These are phyloP conservation scores for Asclepias syriaca DNA, from an alignment of 257 asterid species.

Conservation along the genomic window DNA sequence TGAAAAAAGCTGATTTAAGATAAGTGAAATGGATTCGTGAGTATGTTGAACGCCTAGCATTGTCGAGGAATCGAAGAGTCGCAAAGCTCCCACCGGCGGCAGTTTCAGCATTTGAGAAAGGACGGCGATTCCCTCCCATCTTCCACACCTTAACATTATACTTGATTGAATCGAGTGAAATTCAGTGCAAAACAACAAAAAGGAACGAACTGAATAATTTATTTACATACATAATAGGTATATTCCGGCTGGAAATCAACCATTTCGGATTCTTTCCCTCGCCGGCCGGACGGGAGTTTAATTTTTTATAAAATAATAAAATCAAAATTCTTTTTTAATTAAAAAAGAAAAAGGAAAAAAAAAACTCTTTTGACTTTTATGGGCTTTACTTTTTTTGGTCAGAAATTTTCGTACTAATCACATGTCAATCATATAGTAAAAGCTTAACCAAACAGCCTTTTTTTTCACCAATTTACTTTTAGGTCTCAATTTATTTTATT, in stretches of 20 bases:
- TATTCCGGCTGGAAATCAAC: too few relatives aligned
- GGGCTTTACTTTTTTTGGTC: neutral
- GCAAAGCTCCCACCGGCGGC: conserved; percentile 57
- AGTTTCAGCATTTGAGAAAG: conserved; percentile 49
- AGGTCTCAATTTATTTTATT: neutral
- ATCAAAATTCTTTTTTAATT: too few relatives aligned
- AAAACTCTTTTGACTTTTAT: too few relatives aligned
- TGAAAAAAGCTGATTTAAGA: conserved; percentile 48
- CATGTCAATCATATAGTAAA: too few relatives aligned
- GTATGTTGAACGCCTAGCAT: conserved; percentile 41
- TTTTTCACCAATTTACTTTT: neutral
- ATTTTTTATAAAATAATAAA: too few relatives aligned
- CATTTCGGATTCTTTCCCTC: too few relatives aligned
- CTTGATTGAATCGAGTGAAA: neutral
- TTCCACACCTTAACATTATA: conserved; percentile 24
- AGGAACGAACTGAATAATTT: neutral
- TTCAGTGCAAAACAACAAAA: neutral
- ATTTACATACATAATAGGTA: too few relatives aligned
- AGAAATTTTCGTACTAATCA: neutral
- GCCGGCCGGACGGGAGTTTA: too few relatives aligned
- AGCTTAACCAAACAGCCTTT: neutral
- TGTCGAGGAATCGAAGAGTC: conserved; percentile 44
- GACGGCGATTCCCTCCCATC: conserved; percentile 23
- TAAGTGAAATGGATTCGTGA: conserved; percentile 41
- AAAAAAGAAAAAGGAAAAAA: too few relatives aligned